Percentiles rank a stretch among this genome's conserved stretches.
Evolutionary conservation across 2,329 filamentous ascomycete genomes (phyloP).

Genomic region (Aspergillus niger): DNA sequence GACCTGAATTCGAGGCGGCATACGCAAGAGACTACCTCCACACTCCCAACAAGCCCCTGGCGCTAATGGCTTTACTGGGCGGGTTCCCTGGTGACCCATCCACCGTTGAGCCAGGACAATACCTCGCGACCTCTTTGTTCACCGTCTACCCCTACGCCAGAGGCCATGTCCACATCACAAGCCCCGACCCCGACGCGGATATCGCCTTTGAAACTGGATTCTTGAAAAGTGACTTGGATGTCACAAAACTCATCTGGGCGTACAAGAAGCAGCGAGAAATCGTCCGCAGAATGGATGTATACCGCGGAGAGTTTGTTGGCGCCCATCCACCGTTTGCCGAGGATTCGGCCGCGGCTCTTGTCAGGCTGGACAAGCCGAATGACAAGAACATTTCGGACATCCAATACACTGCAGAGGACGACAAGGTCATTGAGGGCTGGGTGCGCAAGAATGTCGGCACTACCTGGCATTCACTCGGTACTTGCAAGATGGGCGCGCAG

Average conservation of each 20-base stretch:
- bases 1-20: too few relatives aligned
- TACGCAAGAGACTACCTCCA: too few relatives aligned
- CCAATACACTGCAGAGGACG: conserved; percentile 3
- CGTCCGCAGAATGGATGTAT: conserved; percentile 2
- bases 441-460: conserved; percentile 4
- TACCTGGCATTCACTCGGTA: conserved; percentile 2
- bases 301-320: background rate
- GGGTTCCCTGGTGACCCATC: too few relatives aligned
- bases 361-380: background rate
- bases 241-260: conserved; percentile 2
- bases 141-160: conserved; percentile 2
- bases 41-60: too few relatives aligned
- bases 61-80: too few relatives aligned
- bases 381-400: background rate
- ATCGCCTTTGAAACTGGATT: background rate
- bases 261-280: conserved; percentile 8
- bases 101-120: too few relatives aligned
- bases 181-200: background rate
- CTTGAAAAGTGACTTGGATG: background rate
- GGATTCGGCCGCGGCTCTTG: background rate
- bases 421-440: conserved; percentile 5
- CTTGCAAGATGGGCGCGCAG: background rate
- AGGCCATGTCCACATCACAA: conserved; percentile 3
- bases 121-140: too few relatives aligned
- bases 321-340: conserved; percentile 1